phyloP scores from a whole-genome alignment of 75 land plant species.

The Chamaecyparis obtusa region DNA sequence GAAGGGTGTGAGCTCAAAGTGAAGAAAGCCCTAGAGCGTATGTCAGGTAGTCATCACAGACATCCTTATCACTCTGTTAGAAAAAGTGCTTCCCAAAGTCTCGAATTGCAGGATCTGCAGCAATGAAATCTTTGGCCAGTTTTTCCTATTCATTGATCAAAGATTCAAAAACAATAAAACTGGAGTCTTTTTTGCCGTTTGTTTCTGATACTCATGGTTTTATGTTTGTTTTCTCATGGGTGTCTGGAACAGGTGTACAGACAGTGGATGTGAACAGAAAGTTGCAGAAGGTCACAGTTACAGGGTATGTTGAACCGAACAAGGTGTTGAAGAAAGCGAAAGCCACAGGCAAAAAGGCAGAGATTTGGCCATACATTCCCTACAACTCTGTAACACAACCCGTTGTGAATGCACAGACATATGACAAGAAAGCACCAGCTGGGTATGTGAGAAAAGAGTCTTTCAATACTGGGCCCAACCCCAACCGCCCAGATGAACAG shows the following conservation, averaged over 20 bases:
- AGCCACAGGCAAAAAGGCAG: slow-evolving; percentile 31
- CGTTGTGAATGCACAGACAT: slow-evolving; percentile 12
- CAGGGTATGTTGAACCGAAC: slow-evolving; percentile 37
- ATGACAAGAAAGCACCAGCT: slow-evolving; percentile 51
- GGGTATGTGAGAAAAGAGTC: not conserved
- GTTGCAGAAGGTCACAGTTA: slow-evolving; percentile 52
- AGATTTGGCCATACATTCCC: slow-evolving; percentile 55
- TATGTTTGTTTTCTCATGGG: no score
- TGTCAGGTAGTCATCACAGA: slow-evolving; percentile 31
- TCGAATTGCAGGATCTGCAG: not conserved
- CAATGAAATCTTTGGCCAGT: no score
- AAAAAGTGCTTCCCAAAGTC: no score
- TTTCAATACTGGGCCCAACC: not conserved
- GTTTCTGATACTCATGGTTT: not conserved
- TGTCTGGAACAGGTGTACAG: slow-evolving; percentile 29
- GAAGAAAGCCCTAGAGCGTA: slow-evolving; percentile 28
- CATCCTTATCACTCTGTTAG: not conserved
- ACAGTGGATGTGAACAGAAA: slow-evolving; percentile 43
- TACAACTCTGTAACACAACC: slow-evolving; percentile 27
- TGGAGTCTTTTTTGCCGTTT: not conserved
- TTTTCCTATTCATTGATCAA: no score
- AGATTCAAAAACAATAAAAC: not conserved
- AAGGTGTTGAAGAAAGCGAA: slow-evolving; percentile 41
- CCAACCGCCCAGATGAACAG: slow-evolving; percentile 33
- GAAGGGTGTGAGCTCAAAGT: slow-evolving; percentile 55